Evolutionary conservation across 176 grass and related monocot species (phyloP).

Genomic region (Bolboschoenus planiculmis): DNA sequence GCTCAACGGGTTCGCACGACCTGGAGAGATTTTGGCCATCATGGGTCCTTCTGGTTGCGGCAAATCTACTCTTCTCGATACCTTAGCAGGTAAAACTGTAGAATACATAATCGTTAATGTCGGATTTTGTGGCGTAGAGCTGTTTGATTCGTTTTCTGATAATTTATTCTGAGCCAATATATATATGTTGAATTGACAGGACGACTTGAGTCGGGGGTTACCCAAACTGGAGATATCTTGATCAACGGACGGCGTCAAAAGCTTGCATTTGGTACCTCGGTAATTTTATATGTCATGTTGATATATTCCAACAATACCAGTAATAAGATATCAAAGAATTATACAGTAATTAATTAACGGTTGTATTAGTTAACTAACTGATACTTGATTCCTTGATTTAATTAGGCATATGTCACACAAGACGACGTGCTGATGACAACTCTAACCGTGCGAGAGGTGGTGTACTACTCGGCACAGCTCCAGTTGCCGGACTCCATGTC

Average conservation of each 20-base stretch:
- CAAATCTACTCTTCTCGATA: constrained; percentile 88
- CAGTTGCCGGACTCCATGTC: constrained; percentile 65
- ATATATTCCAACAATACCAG: not conserved
- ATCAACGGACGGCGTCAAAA: constrained; percentile 65
- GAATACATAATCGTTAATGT: not conserved
- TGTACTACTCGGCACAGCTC: constrained; percentile 68
- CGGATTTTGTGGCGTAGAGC: not conserved
- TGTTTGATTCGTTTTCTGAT: not conserved
- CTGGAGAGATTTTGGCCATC: constrained; percentile 76
- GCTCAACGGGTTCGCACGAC: constrained; percentile 58
- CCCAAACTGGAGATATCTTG: constrained; percentile 69
- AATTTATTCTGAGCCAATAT: not conserved
- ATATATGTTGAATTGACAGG: constrained; percentile 26
- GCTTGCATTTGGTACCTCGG: constrained; percentile 65
- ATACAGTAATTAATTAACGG: not conserved
- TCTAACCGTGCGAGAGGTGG: constrained; percentile 68
- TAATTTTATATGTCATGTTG: constrained; percentile 13
- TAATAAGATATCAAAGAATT: constrained; percentile 2
- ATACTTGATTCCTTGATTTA: not conserved
- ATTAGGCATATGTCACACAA: constrained; percentile 96
- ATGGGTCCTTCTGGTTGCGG: constrained; percentile 96
- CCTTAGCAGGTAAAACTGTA: constrained; percentile 52
- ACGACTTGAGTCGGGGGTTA: constrained; percentile 50
- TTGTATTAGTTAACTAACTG: not conserved
- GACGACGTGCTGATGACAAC: constrained; percentile 91